Evolutionary conservation across 2,329 filamentous ascomycete genomes (phyloP), one percentile per base, ranked within the genome.

Genomic region (Mycocentrospora acerina): DNA sequence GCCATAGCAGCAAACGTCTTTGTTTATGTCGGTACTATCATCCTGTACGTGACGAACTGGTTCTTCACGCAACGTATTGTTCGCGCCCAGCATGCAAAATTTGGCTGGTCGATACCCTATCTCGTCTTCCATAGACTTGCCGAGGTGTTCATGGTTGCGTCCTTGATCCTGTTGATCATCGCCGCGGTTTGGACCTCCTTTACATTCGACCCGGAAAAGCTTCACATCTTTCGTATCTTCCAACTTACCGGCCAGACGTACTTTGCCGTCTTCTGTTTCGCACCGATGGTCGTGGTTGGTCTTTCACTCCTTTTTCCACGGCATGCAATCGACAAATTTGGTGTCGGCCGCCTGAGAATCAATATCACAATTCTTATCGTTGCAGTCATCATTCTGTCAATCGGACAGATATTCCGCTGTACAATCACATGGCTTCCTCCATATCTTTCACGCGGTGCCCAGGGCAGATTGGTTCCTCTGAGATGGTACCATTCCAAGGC

Each of bases 21-120:
- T 55, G 80, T 87, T 41, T 81, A 83, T 35, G 82, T 84, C 0
- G 88, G 88, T 27, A 82, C 90, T 13, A 67, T 94, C 29, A 69
- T 94, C n/a, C 72, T 94, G 14, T 91, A 86, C 66, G 71, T 90
- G 56, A 70, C 89, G 63, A 90, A 95, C 70, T 72, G 94, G 46
- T 74, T 93, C 59, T 87, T 91, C 60, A 71, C 83, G 0, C 87
- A 91, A 66, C 81, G 89, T 33, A 75, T 95, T 17, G 65, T 93
- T 17, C 80, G 89, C 39, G 85, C 85, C 7, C 80, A 81, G 38
- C 86, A 91, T 56, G 86, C 87, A 0, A 62, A 66, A 2, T 65
- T 88, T 22, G 88, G 87, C 43, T 91, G 88, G 87, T 76, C 78
- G 42, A 73, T 66, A 18, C 53, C 69, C 2, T 73, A 81, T 24